Conservation (phyloP, 1,284 basidiomycete genomes). For the Pulveroboletus sp. region DNA sequence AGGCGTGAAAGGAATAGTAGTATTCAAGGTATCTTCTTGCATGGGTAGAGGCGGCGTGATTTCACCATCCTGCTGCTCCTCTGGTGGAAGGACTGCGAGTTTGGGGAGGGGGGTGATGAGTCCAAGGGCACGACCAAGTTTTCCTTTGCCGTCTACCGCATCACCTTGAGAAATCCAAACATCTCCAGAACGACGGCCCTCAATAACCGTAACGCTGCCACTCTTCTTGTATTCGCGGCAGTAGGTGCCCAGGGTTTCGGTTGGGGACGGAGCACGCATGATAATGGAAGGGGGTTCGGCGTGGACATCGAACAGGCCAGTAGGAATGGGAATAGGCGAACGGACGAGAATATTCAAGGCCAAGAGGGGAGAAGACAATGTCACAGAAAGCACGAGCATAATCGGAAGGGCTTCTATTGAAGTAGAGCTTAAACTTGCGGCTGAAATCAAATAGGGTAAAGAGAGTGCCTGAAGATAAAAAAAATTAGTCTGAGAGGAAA, state of each 20-base stretch:
- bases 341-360: constrained; percentile 58
- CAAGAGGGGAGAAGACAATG: constrained; percentile 63
- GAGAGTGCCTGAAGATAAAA: constrained; percentile 46
- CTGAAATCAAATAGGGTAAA: constrained; percentile 58
- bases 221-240: constrained; percentile 63
- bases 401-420: constrained; percentile 45
- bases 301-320: constrained; percentile 59
- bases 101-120: constrained; percentile 63
- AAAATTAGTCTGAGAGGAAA: constrained; percentile 2
- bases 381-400: constrained; percentile 60
- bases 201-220: constrained; percentile 62
- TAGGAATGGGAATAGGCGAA: constrained; percentile 63
- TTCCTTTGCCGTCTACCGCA: constrained; percentile 61
- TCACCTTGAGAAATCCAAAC: constrained; percentile 70
- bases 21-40: constrained; percentile 39
- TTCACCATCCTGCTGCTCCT: constrained; percentile 42
- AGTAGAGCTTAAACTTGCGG: constrained; percentile 39
- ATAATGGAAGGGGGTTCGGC: constrained; percentile 45
- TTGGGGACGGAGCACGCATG: constrained; percentile 45
- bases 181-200: constrained; percentile 67
- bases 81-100: constrained; percentile 61
- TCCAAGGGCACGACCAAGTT: constrained; percentile 56
- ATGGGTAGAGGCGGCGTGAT: constrained; percentile 50
- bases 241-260: constrained; percentile 43
- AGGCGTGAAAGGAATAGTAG: constrained; percentile 48